Base-by-base conservation (phyloP, 2,329 filamentous ascomycete species). In the Colletotrichum sp. region DNA sequence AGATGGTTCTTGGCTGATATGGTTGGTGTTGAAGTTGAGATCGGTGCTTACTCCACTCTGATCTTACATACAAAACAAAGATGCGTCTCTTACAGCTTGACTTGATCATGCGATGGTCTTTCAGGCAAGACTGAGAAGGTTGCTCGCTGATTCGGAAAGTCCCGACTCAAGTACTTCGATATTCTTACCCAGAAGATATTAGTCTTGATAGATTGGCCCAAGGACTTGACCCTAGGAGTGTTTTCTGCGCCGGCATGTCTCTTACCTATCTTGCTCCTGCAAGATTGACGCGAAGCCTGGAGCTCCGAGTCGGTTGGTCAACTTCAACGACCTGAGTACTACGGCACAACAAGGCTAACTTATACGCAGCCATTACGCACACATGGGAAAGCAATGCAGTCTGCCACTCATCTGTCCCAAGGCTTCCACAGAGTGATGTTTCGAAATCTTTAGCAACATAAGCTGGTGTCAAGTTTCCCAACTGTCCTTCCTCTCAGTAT, bases 341-440 rank as follows among this genome's bases (percentile, higher is more conserved):
- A 0, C 1, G n/a, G 13, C 6, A 8, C 2, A 22, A 3, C 11
- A 13, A 44, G n/a, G 0, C 1, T 1, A 22, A 13, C 2, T 8
- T 8, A 13, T n/a, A 13, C n/a, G 2, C 6, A 8, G 6, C 2
- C 44, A 49, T 49, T 49, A n/a, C n/a, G 44, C 19, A 49, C 6
- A 49, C 11, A 22, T 1, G 44, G 11, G 2, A 49, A n/a, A 22
- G 44, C 3, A n/a, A 8, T 49, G 6, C 19, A 49, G n/a, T 49
- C 6, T 22, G 44, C 44, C 4, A 49, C 0, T 1, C 3, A 49
- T 22, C 6, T 49, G 6, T 0, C n/a, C 44, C n/a, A 22, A 22
- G 44, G 11, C n/a, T 13, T 49, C 44, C 44, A 52, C n/a, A 13
- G 9, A 13, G 44, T 52, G 44, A 52, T 52, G n/a, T 22, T 22